These are phyloP conservation scores for Centella asiatica DNA, from an alignment of 129 eudicot genomes.

Conservation along the genomic window DNA sequence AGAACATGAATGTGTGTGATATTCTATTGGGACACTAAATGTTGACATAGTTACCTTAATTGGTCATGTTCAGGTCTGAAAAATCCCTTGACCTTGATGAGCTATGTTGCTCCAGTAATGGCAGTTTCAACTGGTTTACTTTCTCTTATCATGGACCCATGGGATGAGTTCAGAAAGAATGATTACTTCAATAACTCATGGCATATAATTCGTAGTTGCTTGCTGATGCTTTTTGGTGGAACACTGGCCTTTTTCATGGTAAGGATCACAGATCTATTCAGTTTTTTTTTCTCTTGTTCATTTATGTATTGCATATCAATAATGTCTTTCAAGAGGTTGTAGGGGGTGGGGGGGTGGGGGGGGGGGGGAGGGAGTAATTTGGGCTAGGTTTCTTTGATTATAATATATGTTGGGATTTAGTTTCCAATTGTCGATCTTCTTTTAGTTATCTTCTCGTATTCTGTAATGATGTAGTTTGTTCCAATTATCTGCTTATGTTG, in stretches of 20 bases:
- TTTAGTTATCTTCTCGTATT: neutral
- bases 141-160: slow-evolving; percentile 74
- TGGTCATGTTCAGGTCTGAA: slow-evolving; percentile 54
- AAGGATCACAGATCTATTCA: neutral
- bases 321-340: neutral
- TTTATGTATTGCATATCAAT: no score
- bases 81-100: slow-evolving; percentile 94
- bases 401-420: neutral
- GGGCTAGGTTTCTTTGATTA: neutral
- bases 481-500: no score
- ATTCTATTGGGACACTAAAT: neutral
- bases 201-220: slow-evolving; percentile 59
- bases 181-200: slow-evolving; percentile 66
- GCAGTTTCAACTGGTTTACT: slow-evolving; percentile 68
- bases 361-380: neutral
- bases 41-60: neutral
- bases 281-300: neutral
- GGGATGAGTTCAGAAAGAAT: slow-evolving; percentile 67
- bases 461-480: neutral
- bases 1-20: neutral
- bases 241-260: slow-evolving; percentile 96
- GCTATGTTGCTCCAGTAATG: slow-evolving; percentile 97
- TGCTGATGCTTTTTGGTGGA: slow-evolving; percentile 91
- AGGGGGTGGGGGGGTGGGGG: neutral
- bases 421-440: neutral